A percentile compares a stretch with the other conserved stretches of the same genome.
Evolutionary conservation across 768 basidiomycete genomes (phyloP).

Genomic region (Rhizopogon vinicolor): DNA sequence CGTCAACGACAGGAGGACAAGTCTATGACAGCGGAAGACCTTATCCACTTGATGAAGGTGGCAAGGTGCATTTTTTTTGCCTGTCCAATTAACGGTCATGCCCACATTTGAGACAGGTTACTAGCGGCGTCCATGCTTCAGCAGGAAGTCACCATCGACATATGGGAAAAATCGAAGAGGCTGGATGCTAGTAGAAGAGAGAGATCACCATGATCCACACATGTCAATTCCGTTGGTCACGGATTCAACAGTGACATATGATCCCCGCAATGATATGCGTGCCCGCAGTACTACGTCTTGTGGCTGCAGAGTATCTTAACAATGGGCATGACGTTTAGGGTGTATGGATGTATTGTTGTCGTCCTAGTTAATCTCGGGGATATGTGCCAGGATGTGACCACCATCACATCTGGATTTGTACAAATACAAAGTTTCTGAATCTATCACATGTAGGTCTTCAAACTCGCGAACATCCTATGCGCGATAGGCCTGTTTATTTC

Average conservation of each 20-base stretch:
- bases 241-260: background rate
- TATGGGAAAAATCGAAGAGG: slow-evolving; percentile 64
- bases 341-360: too few species aligned
- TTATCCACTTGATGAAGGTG: slow-evolving; percentile 63
- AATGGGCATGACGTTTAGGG: too few species aligned
- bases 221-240: background rate
- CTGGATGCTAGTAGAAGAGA: slow-evolving; percentile 45
- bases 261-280: background rate
- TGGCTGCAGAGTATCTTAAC: background rate
- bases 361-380: background rate
- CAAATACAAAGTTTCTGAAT: too few species aligned
- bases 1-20: slow-evolving; percentile 33
- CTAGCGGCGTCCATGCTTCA: slow-evolving; percentile 59
- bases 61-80: slow-evolving; percentile 48
- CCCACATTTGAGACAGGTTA: slow-evolving; percentile 37
- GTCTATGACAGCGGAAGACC: slow-evolving; percentile 49
- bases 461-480: too few species aligned
- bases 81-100: slow-evolving; percentile 1
- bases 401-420: too few species aligned
- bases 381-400: background rate
- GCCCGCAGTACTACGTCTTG: background rate
- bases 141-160: slow-evolving; percentile 45
- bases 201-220: background rate
- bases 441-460: too few species aligned
- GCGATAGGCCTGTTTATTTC: too few species aligned